These are phyloP conservation scores for Aspergillus coremiiformis DNA, from an alignment of 495 filamentous ascomycete species.

Conservation along the genomic window DNA sequence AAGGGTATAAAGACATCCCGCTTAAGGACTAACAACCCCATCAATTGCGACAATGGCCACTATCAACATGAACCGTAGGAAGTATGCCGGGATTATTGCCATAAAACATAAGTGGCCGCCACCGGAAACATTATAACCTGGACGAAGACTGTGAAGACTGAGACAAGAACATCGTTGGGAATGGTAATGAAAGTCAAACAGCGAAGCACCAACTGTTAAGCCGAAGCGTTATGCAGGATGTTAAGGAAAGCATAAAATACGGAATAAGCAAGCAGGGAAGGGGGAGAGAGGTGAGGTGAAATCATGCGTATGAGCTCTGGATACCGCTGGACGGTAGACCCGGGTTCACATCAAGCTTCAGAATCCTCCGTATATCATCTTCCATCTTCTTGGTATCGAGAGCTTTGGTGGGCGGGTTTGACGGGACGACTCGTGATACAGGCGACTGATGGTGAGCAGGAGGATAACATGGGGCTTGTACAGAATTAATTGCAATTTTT, in stretches of 20 bases:
- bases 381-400: conserved; percentile 44
- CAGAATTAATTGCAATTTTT: conserved; percentile 2
- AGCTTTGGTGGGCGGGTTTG: conserved; percentile 19
- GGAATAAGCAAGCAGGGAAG: background rate
- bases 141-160: background rate
- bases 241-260: background rate
- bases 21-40: conserved; percentile 8
- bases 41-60: conserved; percentile 9
- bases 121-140: background rate
- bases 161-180: background rate
- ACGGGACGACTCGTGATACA: conserved; percentile 18
- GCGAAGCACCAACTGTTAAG: background rate
- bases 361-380: conserved; percentile 46
- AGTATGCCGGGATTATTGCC: conserved; percentile 13
- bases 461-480: conserved; percentile 14
- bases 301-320: conserved; percentile 36
- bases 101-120: background rate
- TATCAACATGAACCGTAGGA: conserved; percentile 8
- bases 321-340: conserved; percentile 25
- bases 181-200: background rate
- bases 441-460: conserved; percentile 20
- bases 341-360: conserved; percentile 40
- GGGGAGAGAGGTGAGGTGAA: background rate
- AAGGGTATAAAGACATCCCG: conserved; percentile 11
- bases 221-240: background rate